These are phyloP conservation scores for Niveomyces coronatus DNA, from an alignment of 2,329 filamentous ascomycete species.

Conservation along the genomic window DNA sequence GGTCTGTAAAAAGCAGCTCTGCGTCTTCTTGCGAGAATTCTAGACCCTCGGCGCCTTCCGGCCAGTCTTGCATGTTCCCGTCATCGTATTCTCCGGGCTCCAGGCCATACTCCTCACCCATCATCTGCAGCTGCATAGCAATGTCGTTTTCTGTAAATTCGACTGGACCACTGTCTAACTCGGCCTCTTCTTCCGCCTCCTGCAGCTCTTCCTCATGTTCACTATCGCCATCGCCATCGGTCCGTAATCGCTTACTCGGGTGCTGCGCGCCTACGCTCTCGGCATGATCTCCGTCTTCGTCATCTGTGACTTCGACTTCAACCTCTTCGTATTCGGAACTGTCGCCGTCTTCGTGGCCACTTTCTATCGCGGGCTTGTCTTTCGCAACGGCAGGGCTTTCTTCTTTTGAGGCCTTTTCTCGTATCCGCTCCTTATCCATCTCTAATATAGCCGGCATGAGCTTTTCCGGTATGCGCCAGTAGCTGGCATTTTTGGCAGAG, in stretches of 20 bases:
- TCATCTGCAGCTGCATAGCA: constrained; percentile 78
- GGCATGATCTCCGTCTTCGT: constrained; percentile 33
- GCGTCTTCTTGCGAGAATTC: constrained; percentile 67
- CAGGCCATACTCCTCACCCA: constrained; percentile 76
- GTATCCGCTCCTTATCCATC: constrained; percentile 61
- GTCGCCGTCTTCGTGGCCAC: constrained; percentile 28
- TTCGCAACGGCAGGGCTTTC: constrained; percentile 14
- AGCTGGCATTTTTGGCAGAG: constrained; percentile 72
- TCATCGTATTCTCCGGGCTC: constrained; percentile 69
- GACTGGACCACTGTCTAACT: constrained; percentile 40
- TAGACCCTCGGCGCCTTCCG: constrained; percentile 61
- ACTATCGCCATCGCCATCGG: constrained; percentile 45
- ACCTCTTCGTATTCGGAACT: constrained; percentile 70
- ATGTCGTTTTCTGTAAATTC: constrained; percentile 95
- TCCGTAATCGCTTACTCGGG: constrained; percentile 54
- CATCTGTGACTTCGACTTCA: constrained; percentile 45
- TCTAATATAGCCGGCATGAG: constrained; percentile 68
- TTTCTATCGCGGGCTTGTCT: constrained; percentile 5
- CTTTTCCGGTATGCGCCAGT: constrained; percentile 89
- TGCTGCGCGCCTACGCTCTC: constrained; percentile 29
- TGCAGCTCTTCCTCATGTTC: constrained; percentile 31
- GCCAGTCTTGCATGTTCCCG: constrained; percentile 48
- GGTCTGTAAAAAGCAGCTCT: constrained; percentile 67
- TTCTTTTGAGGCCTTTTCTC: constrained; percentile 47
- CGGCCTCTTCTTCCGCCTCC: constrained; percentile 44